Evolutionary conservation across 2,329 filamentous ascomycete genomes (phyloP), one percentile per base, ranked within the genome.

Genomic region (Claviceps citrina): DNA sequence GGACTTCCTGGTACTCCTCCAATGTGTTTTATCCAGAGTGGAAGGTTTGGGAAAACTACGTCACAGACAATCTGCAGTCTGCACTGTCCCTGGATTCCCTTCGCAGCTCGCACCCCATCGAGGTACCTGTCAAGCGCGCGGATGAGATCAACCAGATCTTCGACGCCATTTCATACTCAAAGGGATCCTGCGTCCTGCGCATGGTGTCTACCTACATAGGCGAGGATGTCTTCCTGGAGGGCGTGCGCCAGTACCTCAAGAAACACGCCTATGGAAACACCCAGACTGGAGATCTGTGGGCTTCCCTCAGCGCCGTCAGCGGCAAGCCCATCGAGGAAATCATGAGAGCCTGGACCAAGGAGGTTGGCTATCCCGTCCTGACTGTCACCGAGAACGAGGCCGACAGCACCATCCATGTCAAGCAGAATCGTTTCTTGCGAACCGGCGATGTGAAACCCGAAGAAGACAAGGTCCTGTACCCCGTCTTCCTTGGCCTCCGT

Each of bases 91-190:
- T 96, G 5, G 89, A 96, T 59, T 93, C 87, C 3, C 66, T 96
- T 39, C 78, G 89, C 51, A 95, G 86, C 73, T 93, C 85, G 54
- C 89, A 96, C 59, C 89, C 89, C 5, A 93, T 96, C 43, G 89
- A 96, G 60, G 87, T 95, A 1, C 89, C 89, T 1, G 86, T 96
- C 47, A 93, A 94, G 71, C 80, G 83, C 43, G 87, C 87, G 22
- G 86, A 93, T 51, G 86, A 96, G 62, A 87, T 96, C 59, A 94
- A 94, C 63, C 87, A 96, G 64, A 96, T 96, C 50, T 96, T 96
- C 52, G 89, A 96, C 57, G 84, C 86, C 46, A 96, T 96, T 49
- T 95, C 89, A 1, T 96, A 96, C 64, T 87, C 85, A 41, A 96
- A 96, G 67, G 89, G 89, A 15, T 95, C 87, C 9, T 93, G 86